Evolutionary conservation across 139 green algal genomes (phyloP), one percentile per base, ranked within the genome.

Genomic region (Dunaliella sp.): DNA sequence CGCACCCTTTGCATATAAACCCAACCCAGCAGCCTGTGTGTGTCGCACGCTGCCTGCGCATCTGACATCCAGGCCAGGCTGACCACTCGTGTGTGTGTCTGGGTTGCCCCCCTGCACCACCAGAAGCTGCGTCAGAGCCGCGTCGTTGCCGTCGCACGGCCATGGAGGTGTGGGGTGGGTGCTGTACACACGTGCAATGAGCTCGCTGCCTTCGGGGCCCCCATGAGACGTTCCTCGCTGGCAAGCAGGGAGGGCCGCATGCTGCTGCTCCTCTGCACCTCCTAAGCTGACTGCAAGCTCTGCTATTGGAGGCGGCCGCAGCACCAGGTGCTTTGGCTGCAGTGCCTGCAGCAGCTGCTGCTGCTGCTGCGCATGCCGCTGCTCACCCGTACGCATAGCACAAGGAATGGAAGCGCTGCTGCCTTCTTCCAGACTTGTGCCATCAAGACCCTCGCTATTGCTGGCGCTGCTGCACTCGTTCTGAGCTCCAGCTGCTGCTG

Each of bases 81-180:
- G 22, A 74, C 22, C 22, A 24, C 22, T 21, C 22, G 58, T 21
- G 58, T 21, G 58, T 24, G 58, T 21, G 58, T 21, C 24, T 21
- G 58, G 58, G n/a, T n/a, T n/a, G n/a, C n/a, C n/a, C n/a, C 12
- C 16, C 28, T 75, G 78, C 36, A 85, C 57, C 34, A 57, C 31
- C 80, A 91, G 33, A 48, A 91, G 73, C 38, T 59, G 36, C 0
- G 86, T 90, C n/a, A 93, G 79, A 31, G 74, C 37, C 0, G 3
- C 58, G 37, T 93, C 90, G 0, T 73, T 33, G n/a, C 72, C n/a
- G 36, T 93, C 90, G 3, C 57, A 74, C 0, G 77, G 86, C 90
- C 90, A 93, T 0, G 90, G 90, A 2, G 90, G 86, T 28, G 26
- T 26, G 12, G 26, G 32, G 0, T 31, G 48, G 7, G 3, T 3